A percentile compares a stretch with the other conserved stretches of the same genome.
phyloP scores from a whole-genome alignment of 768 basidiomycete species.

The Trametes coccinea region DNA sequence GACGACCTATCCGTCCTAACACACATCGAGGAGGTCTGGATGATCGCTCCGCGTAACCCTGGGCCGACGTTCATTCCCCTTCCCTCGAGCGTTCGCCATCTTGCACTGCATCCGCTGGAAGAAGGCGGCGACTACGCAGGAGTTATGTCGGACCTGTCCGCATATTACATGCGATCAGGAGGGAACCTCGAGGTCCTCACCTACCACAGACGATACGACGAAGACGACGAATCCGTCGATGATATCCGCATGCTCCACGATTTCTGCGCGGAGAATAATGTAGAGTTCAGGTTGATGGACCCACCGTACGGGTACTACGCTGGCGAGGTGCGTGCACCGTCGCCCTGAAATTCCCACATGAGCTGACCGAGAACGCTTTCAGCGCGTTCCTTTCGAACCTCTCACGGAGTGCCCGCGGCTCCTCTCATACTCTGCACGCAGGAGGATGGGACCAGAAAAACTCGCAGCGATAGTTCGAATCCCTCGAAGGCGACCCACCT shows the following conservation, averaged over 20 bases:
- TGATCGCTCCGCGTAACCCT: background rate
- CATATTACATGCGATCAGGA: background rate
- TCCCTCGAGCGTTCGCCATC: slow-evolving; percentile 3
- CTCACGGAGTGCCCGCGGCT: background rate
- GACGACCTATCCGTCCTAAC: slow-evolving; percentile 4
- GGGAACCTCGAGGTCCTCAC: slow-evolving; percentile 4
- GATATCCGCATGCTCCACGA: slow-evolving; percentile 6
- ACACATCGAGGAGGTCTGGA: slow-evolving; percentile 2
- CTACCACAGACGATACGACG: slow-evolving; percentile 5
- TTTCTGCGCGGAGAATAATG: background rate
- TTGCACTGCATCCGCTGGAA: slow-evolving; percentile 2
- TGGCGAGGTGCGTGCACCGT: slow-evolving; percentile 6
- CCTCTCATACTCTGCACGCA: background rate
- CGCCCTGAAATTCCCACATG: background rate
- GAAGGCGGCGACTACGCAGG: background rate
- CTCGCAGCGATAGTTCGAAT: background rate
- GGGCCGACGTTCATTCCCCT: slow-evolving; percentile 4
- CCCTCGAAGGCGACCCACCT: background rate
- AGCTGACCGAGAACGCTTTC: background rate
- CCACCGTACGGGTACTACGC: slow-evolving; percentile 16
- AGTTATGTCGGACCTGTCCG: background rate
- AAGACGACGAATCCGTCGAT: background rate
- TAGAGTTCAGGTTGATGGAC: slow-evolving; percentile 11
- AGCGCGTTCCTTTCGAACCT: slow-evolving; percentile 6
- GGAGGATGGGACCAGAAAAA: background rate